These are phyloP conservation scores for Podosphaera aphanis DNA, from an alignment of 2,329 filamentous ascomycete species.

Conservation along the genomic window DNA sequence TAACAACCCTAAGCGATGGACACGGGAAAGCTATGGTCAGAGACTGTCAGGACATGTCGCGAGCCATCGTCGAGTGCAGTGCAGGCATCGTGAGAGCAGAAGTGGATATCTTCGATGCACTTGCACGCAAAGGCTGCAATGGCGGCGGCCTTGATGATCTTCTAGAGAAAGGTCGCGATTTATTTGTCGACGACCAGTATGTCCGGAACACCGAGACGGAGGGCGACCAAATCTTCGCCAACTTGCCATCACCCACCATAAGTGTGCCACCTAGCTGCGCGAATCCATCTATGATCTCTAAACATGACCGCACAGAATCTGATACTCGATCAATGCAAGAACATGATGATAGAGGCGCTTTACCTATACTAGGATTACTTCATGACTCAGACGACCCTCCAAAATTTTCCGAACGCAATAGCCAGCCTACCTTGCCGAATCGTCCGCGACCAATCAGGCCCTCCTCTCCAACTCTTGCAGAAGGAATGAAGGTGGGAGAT, in stretches of 20 bases:
- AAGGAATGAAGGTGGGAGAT: slow-evolving; percentile 5
- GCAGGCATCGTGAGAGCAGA: slow-evolving; percentile 43
- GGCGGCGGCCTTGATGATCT: slow-evolving; percentile 43
- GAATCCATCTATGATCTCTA: neutral
- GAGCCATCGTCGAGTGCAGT: slow-evolving; percentile 36
- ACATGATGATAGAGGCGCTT: neutral
- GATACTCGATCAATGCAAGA: neutral
- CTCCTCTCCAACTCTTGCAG: slow-evolving; percentile 31
- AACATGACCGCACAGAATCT: neutral
- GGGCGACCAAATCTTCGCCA: neutral
- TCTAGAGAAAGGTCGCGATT: slow-evolving; percentile 37
- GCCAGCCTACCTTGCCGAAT: slow-evolving; percentile 19
- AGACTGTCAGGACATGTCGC: slow-evolving; percentile 41
- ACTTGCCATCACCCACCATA: neutral
- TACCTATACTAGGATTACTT: neutral
- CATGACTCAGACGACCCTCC: slow-evolving; percentile 20
- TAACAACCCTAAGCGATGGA: slow-evolving; percentile 35
- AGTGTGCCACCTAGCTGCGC: neutral
- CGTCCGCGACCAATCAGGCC: slow-evolving; percentile 25
- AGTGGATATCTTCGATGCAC: slow-evolving; percentile 44
- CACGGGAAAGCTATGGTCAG: slow-evolving; percentile 35
- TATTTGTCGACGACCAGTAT: slow-evolving; percentile 25
- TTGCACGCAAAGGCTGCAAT: slow-evolving; percentile 43
- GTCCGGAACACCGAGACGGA: neutral
- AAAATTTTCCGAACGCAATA: slow-evolving; percentile 25